Percentiles rank a stretch among this genome's conserved stretches.
Evolutionary conservation across 2,329 filamentous ascomycete genomes (phyloP).

Genomic region (Lizonia empirigonia): DNA sequence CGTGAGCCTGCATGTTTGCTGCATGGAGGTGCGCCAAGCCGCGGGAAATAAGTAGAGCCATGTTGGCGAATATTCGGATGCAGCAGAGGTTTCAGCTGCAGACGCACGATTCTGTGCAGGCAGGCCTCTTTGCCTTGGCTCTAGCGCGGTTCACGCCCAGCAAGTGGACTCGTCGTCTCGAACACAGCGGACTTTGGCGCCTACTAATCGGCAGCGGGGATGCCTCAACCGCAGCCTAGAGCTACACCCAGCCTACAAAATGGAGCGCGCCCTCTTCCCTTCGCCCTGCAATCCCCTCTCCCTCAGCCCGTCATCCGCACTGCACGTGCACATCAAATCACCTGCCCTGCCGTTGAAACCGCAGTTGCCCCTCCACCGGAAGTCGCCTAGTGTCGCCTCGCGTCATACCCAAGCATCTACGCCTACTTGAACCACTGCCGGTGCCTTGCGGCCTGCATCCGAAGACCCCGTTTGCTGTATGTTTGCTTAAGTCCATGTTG

Average conservation of each 20-base stretch:
- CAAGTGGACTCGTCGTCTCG: constrained; percentile 10
- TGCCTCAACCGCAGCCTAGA: constrained; percentile 13
- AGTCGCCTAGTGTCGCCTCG: constrained; percentile 24
- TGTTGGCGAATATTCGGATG: constrained; percentile 16
- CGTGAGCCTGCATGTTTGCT: constrained; percentile 19
- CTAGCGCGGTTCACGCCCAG: background rate
- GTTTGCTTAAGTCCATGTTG: constrained; percentile 23
- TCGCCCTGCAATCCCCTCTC: constrained; percentile 8
- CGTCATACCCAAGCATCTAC: constrained; percentile 21
- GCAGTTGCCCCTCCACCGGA: constrained; percentile 15
- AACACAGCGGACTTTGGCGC: constrained; percentile 11
- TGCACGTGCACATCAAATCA: background rate
- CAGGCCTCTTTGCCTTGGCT: background rate
- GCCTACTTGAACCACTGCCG: constrained; percentile 14
- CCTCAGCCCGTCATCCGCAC: background rate
- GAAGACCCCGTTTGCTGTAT: constrained; percentile 23
- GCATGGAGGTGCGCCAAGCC: constrained; percentile 5
- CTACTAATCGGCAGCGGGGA: constrained; percentile 13
- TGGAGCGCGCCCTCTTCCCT: constrained; percentile 16
- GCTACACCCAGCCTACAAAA: constrained; percentile 21
- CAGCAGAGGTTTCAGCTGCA: constrained; percentile 31
- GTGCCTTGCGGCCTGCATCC: constrained; percentile 26
- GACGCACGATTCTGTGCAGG: constrained; percentile 26
- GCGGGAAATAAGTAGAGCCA: constrained; percentile 11
- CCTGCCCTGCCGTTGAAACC: background rate